Conservation (phyloP, 2,329 filamentous ascomycete genomes). For the Pseudogymnoascus sp. region DNA sequence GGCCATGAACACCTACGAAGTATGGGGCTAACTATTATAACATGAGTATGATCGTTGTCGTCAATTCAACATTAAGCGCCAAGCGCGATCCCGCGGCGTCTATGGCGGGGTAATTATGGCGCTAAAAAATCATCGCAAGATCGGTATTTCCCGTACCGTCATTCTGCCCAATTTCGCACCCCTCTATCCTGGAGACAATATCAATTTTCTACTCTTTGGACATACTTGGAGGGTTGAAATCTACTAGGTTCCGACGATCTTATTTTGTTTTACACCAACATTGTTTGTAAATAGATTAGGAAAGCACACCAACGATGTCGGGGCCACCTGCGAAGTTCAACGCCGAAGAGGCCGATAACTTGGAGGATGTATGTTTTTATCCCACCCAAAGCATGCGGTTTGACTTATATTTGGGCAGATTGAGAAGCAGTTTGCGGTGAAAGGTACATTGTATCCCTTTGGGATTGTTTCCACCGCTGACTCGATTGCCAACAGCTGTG, state of each 20-base stretch:
- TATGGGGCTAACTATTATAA: neutral
- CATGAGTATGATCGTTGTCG: neutral
- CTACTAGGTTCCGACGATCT: neutral
- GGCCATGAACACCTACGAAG: neutral
- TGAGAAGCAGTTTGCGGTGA: conserved; percentile 98
- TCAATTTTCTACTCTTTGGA: neutral
- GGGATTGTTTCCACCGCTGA: neutral
- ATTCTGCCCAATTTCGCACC: neutral
- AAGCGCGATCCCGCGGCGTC: neutral
- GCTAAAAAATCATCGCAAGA: conserved; percentile 3
- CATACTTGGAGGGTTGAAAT: neutral
- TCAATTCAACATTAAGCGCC: neutral
- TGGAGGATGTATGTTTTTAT: conserved; percentile 51
- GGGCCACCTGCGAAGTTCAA: conserved; percentile 36
- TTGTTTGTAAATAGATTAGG: neutral
- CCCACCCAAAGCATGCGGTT: neutral
- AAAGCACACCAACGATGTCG: conserved; percentile 8
- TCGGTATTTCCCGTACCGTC: conserved; percentile 7
- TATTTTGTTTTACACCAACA: neutral
- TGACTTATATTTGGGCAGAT: conserved; percentile 51
- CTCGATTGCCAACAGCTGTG: conserved; percentile 47
- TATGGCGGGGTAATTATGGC: neutral
- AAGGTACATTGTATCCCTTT: conserved; percentile 46
- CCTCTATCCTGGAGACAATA: neutral
- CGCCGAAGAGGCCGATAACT: conserved; percentile 58